phyloP scores from a whole-genome alignment of 2,329 filamentous ascomycete genomes.

The Diaporthe ilicicola region DNA sequence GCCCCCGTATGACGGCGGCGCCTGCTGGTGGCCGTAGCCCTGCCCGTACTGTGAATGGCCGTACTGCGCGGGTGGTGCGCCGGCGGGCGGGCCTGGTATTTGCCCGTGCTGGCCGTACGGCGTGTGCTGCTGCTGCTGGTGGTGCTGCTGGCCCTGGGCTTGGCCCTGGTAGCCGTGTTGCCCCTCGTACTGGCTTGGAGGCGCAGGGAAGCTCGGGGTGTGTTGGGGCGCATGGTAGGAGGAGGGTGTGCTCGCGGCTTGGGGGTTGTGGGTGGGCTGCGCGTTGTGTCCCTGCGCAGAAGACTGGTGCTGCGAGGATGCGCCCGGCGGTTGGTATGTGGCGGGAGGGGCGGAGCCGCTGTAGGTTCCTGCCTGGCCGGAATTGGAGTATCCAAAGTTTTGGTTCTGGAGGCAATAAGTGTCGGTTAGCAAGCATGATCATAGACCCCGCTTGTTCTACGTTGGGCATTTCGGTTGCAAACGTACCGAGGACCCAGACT shows the following conservation, averaged over 20 bases:
- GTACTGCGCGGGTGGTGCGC: conserved; percentile 36
- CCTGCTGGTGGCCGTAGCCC: conserved; percentile 24
- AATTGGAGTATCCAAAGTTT: conserved; percentile 71
- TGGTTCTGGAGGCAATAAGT: conserved; percentile 41
- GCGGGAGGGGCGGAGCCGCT: conserved; percentile 69
- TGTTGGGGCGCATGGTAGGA: conserved; percentile 40
- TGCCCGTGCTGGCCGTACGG: conserved; percentile 38
- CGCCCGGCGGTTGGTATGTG: conserved; percentile 58
- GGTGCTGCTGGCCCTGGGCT: conserved; percentile 14
- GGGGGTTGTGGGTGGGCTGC: conserved; percentile 40
- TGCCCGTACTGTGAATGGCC: conserved; percentile 31
- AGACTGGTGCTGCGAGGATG: conserved; percentile 37
- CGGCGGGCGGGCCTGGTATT: conserved; percentile 32
- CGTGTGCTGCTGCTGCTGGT: not conserved
- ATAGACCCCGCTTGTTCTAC: not conserved
- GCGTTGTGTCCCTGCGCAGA: conserved; percentile 41
- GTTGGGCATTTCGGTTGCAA: conserved; percentile 14
- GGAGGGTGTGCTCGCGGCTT: conserved; percentile 34
- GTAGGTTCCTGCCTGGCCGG: conserved; percentile 64
- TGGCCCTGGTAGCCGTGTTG: conserved; percentile 29
- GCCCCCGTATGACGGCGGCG: conserved; percentile 23
- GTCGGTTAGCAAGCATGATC: not conserved
- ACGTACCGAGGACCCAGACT: conserved; percentile 51
- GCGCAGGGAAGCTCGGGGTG: conserved; percentile 33
- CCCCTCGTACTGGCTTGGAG: conserved; percentile 27